Evolutionary conservation across 2,329 filamentous ascomycete species (phyloP), one percentile per base, ranked within the genome.

Genomic region (Stagonosporopsis rhizophila): DNA sequence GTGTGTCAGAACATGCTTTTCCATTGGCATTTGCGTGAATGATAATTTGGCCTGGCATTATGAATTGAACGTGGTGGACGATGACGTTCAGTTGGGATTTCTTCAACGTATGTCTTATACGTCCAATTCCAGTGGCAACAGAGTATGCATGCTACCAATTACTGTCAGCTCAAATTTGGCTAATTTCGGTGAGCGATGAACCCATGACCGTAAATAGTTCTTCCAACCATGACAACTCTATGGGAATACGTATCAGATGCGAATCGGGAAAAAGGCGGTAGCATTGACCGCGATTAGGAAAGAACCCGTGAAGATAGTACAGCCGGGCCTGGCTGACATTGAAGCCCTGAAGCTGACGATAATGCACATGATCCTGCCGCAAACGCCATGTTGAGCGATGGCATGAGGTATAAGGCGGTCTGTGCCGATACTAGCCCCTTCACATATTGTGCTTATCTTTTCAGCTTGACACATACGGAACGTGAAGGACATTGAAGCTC

Each of bases 331-430:
- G 15, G 17, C 32, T 30, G n/a, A 44, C 34, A 40, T 39, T 40
- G 38, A 49, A 34, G 44, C 39, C 19, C 20, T 44, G 25, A 44
- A 34, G 52, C 52, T 55, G 40, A 55, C 17, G 30, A 8, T 39
- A 25, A 28, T 27, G 32, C 52, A 32, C 14, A 5, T 14, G 25
- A n/a, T 14, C 37, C 20, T 44, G 32, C 34, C 32, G 40, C 42
- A 27, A 55, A 44, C n/a, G 39, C 30, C 34, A n/a, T 6, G 0
- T 39, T 23, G 32, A 27, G 44, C 39, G 44, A 38, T 38, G 37
- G 20, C 34, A 32, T 19, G 17, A 8, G n/a, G 12, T n/a, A 38
- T 11, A 20, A 8, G 14, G n/a, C 19, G 7, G 35, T 11, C n/a
- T 19, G 17, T 20, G 7, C 17, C 17, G 20, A 11, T 20, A 14